Evolutionary conservation across 768 basidiomycete species (phyloP).

Genomic region (Amanita molliuscula): DNA sequence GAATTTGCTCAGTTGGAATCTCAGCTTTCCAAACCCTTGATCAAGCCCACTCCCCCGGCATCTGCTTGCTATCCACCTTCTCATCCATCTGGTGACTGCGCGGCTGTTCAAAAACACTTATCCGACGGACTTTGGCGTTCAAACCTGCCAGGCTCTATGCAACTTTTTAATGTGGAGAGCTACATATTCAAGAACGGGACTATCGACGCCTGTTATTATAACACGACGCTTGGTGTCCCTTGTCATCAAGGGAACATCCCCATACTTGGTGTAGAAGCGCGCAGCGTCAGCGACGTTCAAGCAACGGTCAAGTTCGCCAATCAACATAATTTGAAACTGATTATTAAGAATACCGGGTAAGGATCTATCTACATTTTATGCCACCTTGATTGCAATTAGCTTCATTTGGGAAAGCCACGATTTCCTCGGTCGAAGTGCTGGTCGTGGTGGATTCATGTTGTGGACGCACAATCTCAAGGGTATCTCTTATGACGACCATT

Average conservation of each 20-base stretch:
- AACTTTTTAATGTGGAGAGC: neutral
- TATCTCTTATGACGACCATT: constrained; percentile 8
- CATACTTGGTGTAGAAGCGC: constrained; percentile 26
- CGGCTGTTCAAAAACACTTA: neutral
- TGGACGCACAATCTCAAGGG: constrained; percentile 30
- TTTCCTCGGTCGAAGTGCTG: constrained; percentile 33
- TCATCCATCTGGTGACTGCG: neutral
- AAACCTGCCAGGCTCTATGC: neutral
- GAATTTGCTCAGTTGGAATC: neutral
- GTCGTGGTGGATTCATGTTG: constrained; percentile 26
- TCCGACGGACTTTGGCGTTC: neutral
- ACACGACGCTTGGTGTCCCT: neutral
- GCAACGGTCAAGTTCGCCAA: constrained; percentile 12
- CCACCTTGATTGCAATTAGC: neutral
- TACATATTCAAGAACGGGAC: neutral
- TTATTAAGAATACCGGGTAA: constrained; percentile 27
- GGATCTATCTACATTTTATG: neutral
- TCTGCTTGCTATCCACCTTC: neutral
- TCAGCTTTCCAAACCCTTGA: neutral
- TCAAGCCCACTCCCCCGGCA: neutral
- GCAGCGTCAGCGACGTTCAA: constrained; percentile 26
- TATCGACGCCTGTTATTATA: neutral
- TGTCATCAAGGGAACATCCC: neutral
- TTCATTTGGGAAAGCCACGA: constrained; percentile 23
- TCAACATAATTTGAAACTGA: constrained; percentile 24